Evolutionary conservation across 1,284 basidiomycete genomes (phyloP).

Genomic region (Cystobasidiaceae sp.): DNA sequence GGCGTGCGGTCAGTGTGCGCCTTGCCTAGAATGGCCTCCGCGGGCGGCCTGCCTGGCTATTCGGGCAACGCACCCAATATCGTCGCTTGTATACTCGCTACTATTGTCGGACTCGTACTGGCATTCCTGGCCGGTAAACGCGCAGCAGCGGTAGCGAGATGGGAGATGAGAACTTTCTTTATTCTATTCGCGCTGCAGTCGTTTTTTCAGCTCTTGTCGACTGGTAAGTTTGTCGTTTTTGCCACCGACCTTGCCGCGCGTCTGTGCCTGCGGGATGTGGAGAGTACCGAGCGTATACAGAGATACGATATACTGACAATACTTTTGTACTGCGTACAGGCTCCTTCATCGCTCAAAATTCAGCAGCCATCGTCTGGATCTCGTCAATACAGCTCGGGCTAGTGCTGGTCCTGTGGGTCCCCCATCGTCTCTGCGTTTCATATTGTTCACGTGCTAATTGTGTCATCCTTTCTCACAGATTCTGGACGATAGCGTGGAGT

Average conservation of each 20-base stretch:
- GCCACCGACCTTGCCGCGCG: too few relatives aligned
- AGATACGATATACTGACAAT: background rate
- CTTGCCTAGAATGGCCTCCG: slow-evolving; percentile 35
- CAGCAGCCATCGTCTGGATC: slow-evolving; percentile 24
- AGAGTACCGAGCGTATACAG: too few relatives aligned
- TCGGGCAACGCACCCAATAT: slow-evolving; percentile 41
- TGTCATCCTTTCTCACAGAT: slow-evolving; percentile 4
- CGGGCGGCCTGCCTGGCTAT: slow-evolving; percentile 32
- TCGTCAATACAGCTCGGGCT: slow-evolving; percentile 28
- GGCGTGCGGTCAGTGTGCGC: slow-evolving; percentile 37
- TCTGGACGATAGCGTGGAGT: slow-evolving; percentile 34
- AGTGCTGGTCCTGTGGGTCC: slow-evolving; percentile 11
- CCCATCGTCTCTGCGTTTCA: background rate
- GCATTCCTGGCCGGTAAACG: slow-evolving; percentile 34
- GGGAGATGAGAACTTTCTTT: slow-evolving; percentile 39
- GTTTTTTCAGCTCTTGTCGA: slow-evolving; percentile 37
- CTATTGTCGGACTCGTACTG: slow-evolving; percentile 37
- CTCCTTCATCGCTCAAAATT: slow-evolving; percentile 13
- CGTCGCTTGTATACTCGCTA: slow-evolving; percentile 36
- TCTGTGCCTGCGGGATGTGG: too few relatives aligned
- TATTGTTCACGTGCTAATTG: too few relatives aligned
- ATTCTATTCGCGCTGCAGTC: slow-evolving; percentile 38
- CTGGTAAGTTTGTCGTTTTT: slow-evolving; percentile 22
- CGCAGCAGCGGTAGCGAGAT: slow-evolving; percentile 39
- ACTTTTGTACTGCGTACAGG: background rate